Evolutionary conservation across 1,139 yeast genomes (phyloP), one percentile per base, ranked within the genome.

Genomic region (Kodamaea ohmeri): DNA sequence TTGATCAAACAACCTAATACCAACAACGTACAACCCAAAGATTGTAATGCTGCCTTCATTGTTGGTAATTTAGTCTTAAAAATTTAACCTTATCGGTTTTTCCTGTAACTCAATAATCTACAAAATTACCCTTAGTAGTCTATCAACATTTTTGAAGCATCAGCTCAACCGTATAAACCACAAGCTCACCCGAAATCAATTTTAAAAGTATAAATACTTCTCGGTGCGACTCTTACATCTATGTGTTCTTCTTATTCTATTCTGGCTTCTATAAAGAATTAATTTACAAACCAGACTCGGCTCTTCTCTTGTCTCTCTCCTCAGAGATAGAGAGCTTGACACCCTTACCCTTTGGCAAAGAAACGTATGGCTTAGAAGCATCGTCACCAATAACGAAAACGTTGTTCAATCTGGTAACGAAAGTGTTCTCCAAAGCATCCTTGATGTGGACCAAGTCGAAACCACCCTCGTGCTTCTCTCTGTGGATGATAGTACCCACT

Each of bases 321-420:
- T 92, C 98, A 67, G 97, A 79, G 71, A 90, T 89, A 63, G 96
- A 73, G 69, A 92, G 84, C 81, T 90, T 92, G 73, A 92, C 86
- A 86, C 98, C 98, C 84, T 92, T 92, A 80, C 97, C 97, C 90
- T 89, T 92, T 81, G 98, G 98, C 74, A 92, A 81, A 52, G 97
- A 88, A 69, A 92, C 83, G 81, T 82, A 81, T 65, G 97, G 96
- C 79, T 89, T 90, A 75, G 90, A 86, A 66, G 94, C 94, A 78
- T 90, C 97, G 39, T 55, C 53, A 78, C 97, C 97, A 67, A 92
- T 84, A 65, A 90, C 85, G 76, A 92, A 92, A 61, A 92, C 96
- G 84, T 92, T 92, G 60, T 84, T 70, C 67, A 90, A 83, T 83
- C 98, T 90, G 76, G 98, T 92, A 62, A 92, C 97, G 77, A 92